Conservation (phyloP, 2,329 filamentous ascomycete species). For the Penicillium oxalicum region DNA sequence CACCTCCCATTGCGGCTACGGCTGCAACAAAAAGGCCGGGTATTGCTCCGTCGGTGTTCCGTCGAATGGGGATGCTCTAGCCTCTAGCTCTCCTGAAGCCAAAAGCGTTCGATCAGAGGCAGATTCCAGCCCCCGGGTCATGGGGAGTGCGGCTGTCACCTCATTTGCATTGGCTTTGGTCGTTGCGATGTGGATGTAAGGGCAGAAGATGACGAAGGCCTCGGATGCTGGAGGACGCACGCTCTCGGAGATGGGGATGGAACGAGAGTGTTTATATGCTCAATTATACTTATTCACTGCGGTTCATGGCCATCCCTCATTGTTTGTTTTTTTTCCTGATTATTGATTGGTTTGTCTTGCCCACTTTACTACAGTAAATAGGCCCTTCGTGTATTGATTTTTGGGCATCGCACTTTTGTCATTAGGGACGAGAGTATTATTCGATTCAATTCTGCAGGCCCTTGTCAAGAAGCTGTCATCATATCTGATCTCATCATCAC, state of each 20-base stretch:
- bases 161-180: slow-evolving; percentile 19
- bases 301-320: slow-evolving; percentile 4
- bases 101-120: slow-evolving; percentile 15
- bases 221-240: no score
- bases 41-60: slow-evolving; percentile 21
- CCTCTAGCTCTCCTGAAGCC: slow-evolving; percentile 7
- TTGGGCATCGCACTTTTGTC: no score
- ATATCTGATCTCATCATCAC: no score
- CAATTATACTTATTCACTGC: slow-evolving; percentile 5
- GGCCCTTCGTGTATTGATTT: no score
- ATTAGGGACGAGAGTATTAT: no score
- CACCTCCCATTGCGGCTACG: slow-evolving; percentile 25
- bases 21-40: slow-evolving; percentile 28
- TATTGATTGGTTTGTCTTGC: background rate
- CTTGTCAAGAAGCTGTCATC: no score
- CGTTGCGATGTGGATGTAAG: slow-evolving; percentile 19
- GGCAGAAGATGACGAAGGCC: background rate
- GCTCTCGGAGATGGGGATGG: no score
- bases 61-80: slow-evolving; percentile 18
- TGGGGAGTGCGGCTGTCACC: slow-evolving; percentile 17
- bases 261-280: no score
- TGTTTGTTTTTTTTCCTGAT: background rate
- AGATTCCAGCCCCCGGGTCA: slow-evolving; percentile 11
- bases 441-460: no score
- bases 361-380: background rate